Evolutionary conservation across 176 grass and related monocot genomes (phyloP), one percentile per base, ranked within the genome.

Genomic region (Juncus inflexus): DNA sequence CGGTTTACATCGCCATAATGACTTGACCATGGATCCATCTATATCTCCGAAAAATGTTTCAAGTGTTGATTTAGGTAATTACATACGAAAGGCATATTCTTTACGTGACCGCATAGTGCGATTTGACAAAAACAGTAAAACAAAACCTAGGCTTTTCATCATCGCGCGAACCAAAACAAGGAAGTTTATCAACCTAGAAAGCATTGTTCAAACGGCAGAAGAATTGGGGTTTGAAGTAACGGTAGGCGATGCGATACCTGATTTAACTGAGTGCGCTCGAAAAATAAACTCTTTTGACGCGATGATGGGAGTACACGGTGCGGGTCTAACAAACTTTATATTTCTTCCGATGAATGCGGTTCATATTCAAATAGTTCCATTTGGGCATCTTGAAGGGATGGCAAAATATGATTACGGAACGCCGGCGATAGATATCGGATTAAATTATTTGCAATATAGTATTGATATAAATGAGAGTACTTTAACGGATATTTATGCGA

Each of bases 371-470:
- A 77, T 89, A 60, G 81, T 89, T 59, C 81, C 86, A 0, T 81
- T 89, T 47, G 86, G 86, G 0, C 77, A 69, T 0, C 77, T 89
- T 0, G 86, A 89, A 74, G 74, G 73, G 72, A 69, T 81, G 16
- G 39, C 77, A 7, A 7, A 67, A 10, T 69, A 77, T 6, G 79
- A 74, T 7, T 89, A 77, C 77, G 83, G 83, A 66, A 78, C 72
- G 14, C 77, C 86, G 7, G 68, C 81, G 0, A 68, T 37, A 38
- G 86, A 71, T 58, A 69, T 78, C 62, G 77, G 74, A 41, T 69
- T 89, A 3, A 89, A 10, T 4, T 84, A 89, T 80, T 80, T 89
- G 81, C 76, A 89, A 63, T 89, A 89, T 75, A 89, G 83, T 28
- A 74, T 89, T 0, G 80, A 68, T 1, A 37, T 73, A 56, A 73